Percentiles rank a stretch among this genome's conserved stretches.
These are phyloP conservation scores for Cercospora berteroae DNA, from an alignment of 2,329 filamentous ascomycete species.

Conservation along the genomic window DNA sequence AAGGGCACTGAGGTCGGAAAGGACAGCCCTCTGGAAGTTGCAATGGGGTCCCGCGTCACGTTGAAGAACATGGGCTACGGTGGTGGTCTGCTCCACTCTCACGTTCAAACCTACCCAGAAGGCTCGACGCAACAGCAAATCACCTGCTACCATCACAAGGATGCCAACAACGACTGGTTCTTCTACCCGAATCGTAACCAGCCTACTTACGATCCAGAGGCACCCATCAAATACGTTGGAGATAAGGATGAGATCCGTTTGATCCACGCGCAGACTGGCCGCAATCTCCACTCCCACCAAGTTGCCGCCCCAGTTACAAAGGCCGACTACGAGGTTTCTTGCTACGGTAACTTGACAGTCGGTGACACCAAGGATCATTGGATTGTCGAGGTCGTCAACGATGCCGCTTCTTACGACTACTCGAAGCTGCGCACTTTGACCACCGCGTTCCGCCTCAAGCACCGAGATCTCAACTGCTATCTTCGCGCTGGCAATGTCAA, in stretches of 20 bases:
- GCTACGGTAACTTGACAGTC: conserved; percentile 90
- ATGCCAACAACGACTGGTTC: conserved; percentile 99
- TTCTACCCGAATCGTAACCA: conserved; percentile 90
- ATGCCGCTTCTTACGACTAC: conserved; percentile 81
- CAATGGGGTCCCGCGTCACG: conserved; percentile 82
- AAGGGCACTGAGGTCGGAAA: conserved; percentile 90
- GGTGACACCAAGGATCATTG: conserved; percentile 98
- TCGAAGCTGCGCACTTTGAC: conserved; percentile 87
- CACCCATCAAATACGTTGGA: conserved; percentile 68
- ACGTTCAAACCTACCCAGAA: conserved; percentile 93
- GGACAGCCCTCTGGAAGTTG: conserved; percentile 90
- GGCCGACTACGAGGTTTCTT: conserved; percentile 86
- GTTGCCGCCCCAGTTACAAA: conserved; percentile 88
- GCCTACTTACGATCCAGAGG: conserved; percentile 67
- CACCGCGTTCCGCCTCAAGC: conserved; percentile 84
- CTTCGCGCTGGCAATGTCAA: conserved; percentile 93
- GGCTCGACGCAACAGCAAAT: conserved; percentile 93
- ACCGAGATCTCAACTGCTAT: conserved; percentile 83
- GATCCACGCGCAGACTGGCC: conserved; percentile 91
- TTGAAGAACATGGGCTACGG: conserved; percentile 99
- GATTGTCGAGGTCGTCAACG: conserved; percentile 85
- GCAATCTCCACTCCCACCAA: conserved; percentile 93
- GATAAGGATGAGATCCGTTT: conserved; percentile 79
- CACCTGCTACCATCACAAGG: conserved; percentile 99
- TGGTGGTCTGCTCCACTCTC: conserved; percentile 91